Base-by-base conservation (phyloP, 495 filamentous ascomycete genomes). In the Trichoderma reesei region DNA sequence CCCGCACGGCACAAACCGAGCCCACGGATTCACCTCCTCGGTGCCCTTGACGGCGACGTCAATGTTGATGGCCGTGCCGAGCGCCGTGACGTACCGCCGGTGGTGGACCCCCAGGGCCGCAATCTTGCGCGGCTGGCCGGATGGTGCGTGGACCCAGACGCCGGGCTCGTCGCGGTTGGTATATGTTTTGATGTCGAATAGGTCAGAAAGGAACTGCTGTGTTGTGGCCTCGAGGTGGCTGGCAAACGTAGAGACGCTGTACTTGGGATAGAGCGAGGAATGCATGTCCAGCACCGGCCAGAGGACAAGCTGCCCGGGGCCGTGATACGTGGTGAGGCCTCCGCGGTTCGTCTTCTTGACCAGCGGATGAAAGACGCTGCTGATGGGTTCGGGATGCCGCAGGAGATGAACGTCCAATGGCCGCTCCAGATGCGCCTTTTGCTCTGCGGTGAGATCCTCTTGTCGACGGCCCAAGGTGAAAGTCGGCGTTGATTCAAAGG, bases 311-410 rank as follows among this genome's bases (percentile, higher is more conserved):
- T 98, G 94, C 0, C 94, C 94, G 0, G 94, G 94, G 0, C 94
- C 94, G 71, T 98, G 94, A 78, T 96, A 98, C 5, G 94, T 98
- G 0, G 89, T 92, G 65, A 94, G 89, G 0, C 94, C 94, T 67
- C 94, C 94, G 56, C 94, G 86, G 8, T 87, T 82, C 6, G 91
- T 87, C 63, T 86, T 80, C 44, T 84, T 72, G 68, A 95, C 81
- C 20, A 86, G 82, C 20, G 90, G 89, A 16, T 72, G 62, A 42
- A 72, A 71, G 39, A 67, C 61, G 48, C 26, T 51, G 11, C 63
- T 39, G 68, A 71, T 60, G 80, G 76, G 41, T 65, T 69, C 64
- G 18, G 3, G 68, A 42, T 18, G 59, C 56, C 20, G 31, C 46
- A 51, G 31, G 59, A 76, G 20, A 74, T 75, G 37, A 68, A 75